These are phyloP conservation scores for Mortierella alpina DNA, from an alignment of 192 early-diverging fungal genomes.

Conservation along the genomic window DNA sequence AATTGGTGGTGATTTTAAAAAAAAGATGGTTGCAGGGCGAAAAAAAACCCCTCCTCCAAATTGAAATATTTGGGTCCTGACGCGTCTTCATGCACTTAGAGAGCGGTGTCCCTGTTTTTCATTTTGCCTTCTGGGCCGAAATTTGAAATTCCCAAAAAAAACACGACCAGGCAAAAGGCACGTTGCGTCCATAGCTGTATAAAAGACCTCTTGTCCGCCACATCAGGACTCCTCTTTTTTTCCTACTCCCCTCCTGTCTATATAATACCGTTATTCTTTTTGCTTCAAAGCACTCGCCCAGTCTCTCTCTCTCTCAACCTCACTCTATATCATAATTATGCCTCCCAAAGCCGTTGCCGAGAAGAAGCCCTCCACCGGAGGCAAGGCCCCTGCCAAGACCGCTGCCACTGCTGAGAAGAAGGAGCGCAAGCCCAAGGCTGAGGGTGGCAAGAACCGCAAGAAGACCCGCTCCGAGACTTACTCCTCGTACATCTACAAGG, in stretches of 20 bases:
- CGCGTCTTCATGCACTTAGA: not conserved
- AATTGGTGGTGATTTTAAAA: not conserved
- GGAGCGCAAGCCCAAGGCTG: slow-evolving; percentile 62
- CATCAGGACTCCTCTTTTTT: not conserved
- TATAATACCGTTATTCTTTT: not conserved
- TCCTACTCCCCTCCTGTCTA: not conserved
- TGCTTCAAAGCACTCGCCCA: not conserved
- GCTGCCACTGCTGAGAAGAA: slow-evolving; percentile 53
- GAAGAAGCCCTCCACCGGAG: slow-evolving; percentile 72
- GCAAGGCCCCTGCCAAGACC: slow-evolving; percentile 62
- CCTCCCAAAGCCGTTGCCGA: slow-evolving; percentile 66
- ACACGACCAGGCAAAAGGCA: not conserved
- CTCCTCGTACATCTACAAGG: slow-evolving; percentile 98
- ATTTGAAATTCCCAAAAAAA: slow-evolving; percentile 6
- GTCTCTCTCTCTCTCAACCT: not conserved
- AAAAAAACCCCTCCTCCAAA: not conserved
- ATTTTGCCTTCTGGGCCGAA: not conserved
- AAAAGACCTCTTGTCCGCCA: not conserved
- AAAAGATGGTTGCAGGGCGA: not conserved
- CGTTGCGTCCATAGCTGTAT: not conserved
- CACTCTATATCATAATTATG: slow-evolving; percentile 47
- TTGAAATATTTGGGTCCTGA: not conserved
- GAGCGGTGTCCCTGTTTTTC: not conserved
- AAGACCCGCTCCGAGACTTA: slow-evolving; percentile 88
- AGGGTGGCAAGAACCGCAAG: slow-evolving; percentile 75